These are phyloP conservation scores for Diplotaxis tenuifolia DNA, from an alignment of 345 rosid genomes.

Conservation along the genomic window DNA sequence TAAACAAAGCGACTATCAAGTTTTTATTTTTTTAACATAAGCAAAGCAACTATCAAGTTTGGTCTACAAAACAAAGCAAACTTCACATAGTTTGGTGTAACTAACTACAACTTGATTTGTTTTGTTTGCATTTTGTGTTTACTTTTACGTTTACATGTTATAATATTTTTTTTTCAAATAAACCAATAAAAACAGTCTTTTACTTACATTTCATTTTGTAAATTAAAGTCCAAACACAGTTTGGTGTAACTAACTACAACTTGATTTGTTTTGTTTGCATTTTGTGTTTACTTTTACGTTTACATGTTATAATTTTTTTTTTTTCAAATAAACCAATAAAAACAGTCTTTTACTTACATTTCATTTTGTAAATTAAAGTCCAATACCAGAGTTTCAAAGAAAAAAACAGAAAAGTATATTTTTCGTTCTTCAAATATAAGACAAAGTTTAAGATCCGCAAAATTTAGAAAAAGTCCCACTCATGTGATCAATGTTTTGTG, in stretches of 20 bases:
- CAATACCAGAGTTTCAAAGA: slow-evolving; percentile 24
- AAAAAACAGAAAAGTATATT: not conserved
- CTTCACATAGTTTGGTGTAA: not conserved
- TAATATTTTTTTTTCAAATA: not conserved
- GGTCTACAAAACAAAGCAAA: not conserved
- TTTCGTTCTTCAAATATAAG: slow-evolving; percentile 14
- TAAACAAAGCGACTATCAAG: not conserved
- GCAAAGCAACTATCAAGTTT: not conserved
- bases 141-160: not conserved
- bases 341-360: not conserved
- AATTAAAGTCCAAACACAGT: slow-evolving; percentile 9
- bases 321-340: not conserved
- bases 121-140: not conserved
- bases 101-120: not conserved
- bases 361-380: not conserved
- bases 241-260: not conserved
- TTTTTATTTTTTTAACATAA: too few species aligned
- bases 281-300: not conserved
- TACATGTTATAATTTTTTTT: not conserved
- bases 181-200: not conserved
- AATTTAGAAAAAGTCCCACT: not conserved
- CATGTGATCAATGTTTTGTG: slow-evolving; percentile 58
- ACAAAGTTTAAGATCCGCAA: not conserved
- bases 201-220: not conserved
- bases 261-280: not conserved